Conservation (phyloP, 441 rosid species). For the Erodium trifolium region DNA sequence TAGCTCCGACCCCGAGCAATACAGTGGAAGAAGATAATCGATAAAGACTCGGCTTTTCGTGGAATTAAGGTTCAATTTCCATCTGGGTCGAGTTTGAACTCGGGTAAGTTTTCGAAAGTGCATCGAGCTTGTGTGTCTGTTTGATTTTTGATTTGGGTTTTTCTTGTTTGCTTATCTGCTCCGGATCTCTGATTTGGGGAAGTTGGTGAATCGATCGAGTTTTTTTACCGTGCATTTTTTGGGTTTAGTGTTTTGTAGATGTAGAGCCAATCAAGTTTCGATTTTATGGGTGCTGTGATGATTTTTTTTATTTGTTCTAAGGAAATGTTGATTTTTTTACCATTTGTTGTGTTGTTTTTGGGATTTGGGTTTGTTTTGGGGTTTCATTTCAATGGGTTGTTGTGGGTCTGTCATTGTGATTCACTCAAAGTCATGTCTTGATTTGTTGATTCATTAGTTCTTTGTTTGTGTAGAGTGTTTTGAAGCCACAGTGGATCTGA, state of each 20-base stretch:
- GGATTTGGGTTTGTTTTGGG: too few species aligned
- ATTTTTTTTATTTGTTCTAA: not conserved
- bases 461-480: not conserved
- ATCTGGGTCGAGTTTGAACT: not conserved
- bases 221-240: not conserved
- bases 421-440: not conserved
- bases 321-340: conserved; percentile 1
- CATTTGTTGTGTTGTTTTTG: not conserved
- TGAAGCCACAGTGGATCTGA: not conserved
- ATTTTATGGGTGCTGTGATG: not conserved
- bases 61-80: not conserved
- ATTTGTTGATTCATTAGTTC: not conserved
- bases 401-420: not conserved
- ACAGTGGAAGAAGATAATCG: not conserved
- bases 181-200: not conserved
- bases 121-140: not conserved
- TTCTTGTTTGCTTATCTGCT: not conserved
- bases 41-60: not conserved
- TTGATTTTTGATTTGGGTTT: too few species aligned
- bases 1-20: not conserved
- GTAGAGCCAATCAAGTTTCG: not conserved
- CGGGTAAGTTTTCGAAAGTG: not conserved
- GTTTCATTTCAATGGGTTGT: not conserved
- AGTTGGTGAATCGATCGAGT: not conserved
- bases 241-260: too few species aligned